Evolutionary conservation across 306 rosid species (phyloP).

Genomic region (Parietaria judaica): DNA sequence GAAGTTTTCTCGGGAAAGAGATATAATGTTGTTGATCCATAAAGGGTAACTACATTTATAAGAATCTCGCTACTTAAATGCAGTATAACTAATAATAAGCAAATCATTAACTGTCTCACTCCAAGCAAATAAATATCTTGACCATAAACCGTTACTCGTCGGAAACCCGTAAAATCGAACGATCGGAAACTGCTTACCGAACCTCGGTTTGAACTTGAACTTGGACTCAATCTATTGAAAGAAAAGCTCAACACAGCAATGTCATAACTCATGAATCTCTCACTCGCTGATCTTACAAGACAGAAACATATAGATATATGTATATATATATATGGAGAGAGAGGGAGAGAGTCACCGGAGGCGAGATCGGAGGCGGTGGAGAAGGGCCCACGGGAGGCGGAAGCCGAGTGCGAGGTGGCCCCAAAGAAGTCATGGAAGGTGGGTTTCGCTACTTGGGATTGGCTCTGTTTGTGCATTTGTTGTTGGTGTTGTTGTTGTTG

Average conservation of each 20-base stretch:
- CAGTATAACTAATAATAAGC: neutral
- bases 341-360: constrained; percentile 47
- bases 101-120: neutral
- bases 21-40: constrained; percentile 14
- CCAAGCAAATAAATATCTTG: too few relatives aligned
- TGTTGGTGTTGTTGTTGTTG: constrained; percentile 8
- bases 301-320: too few relatives aligned
- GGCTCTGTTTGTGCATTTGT: constrained; percentile 14
- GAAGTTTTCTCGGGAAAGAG: constrained; percentile 2
- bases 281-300: too few relatives aligned
- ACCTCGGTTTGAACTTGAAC: too few relatives aligned
- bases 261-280: neutral
- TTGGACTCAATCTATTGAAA: too few relatives aligned
- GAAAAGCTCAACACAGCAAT: too few relatives aligned
- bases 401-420: constrained; percentile 35
- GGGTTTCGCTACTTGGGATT: constrained; percentile 32
- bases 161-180: too few relatives aligned
- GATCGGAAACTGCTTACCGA: too few relatives aligned
- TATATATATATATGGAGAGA: neutral
- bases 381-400: constrained; percentile 35
- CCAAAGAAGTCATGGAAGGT: constrained; percentile 83
- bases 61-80: constrained; percentile 1
- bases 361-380: constrained; percentile 58
- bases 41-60: constrained; percentile 5
- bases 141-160: too few relatives aligned